A percentile compares a stretch with the other conserved stretches of the same genome.
phyloP scores from a whole-genome alignment of 1,284 basidiomycete species.

The Phellopilus nigrolimitatus region DNA sequence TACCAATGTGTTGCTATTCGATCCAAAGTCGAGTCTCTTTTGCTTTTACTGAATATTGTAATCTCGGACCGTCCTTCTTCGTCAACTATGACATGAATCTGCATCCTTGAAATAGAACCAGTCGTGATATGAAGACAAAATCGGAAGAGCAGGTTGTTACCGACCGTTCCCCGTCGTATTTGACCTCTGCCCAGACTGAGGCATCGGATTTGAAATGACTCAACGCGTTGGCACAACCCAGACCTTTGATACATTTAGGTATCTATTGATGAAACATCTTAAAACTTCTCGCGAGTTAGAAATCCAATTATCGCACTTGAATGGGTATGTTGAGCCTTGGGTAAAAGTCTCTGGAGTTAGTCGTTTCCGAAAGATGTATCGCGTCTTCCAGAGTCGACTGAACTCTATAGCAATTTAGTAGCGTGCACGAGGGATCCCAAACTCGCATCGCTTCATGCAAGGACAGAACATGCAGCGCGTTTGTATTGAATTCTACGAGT shows the following conservation, averaged over 20 bases:
- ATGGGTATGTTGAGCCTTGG: conserved; percentile 29
- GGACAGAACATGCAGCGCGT: conserved; percentile 50
- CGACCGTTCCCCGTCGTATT: conserved; percentile 87
- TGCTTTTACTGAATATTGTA: conserved; percentile 82
- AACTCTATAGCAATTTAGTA: conserved; percentile 53
- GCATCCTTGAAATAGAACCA: conserved; percentile 32
- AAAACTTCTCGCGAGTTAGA: not conserved
- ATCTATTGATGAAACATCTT: conserved; percentile 44
- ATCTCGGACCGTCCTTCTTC: conserved; percentile 42
- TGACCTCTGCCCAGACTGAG: conserved; percentile 76
- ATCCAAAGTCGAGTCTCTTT: conserved; percentile 73
- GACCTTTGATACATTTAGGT: conserved; percentile 75
- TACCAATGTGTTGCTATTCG: conserved; percentile 64
- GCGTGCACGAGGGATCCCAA: conserved; percentile 59
- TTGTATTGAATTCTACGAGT: conserved; percentile 51
- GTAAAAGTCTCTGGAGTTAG: conserved; percentile 26
- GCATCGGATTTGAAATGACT: conserved; percentile 38
- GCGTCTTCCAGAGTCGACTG: conserved; percentile 58
- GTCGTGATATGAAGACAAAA: not conserved
- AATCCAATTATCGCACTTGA: not conserved
- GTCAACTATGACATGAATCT: conserved; percentile 70
- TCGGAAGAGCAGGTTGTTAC: conserved; percentile 12
- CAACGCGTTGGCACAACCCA: conserved; percentile 52
- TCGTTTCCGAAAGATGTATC: conserved; percentile 44
- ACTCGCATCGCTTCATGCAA: conserved; percentile 60